A percentile compares a stretch with the other conserved stretches of the same genome.
Evolutionary conservation across 192 early-diverging fungal genomes (phyloP).

Genomic region (Coemansia nantahalensis): DNA sequence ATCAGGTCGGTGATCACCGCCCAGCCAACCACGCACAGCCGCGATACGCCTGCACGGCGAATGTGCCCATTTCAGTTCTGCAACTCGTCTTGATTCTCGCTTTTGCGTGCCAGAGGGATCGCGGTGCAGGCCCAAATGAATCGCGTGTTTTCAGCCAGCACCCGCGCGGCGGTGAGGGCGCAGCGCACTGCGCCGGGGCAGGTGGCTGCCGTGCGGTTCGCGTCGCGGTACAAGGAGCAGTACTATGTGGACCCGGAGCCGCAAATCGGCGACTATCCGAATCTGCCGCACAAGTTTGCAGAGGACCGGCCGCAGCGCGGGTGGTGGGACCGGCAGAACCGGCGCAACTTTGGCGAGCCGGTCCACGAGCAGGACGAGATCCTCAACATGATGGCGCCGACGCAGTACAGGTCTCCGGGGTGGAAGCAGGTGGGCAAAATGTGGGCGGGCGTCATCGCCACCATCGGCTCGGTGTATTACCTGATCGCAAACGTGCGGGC

Average conservation of each 20-base stretch:
- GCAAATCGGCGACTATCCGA: conserved; percentile 75
- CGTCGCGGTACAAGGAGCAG: conserved; percentile 35
- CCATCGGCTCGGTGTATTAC: conserved; percentile 56
- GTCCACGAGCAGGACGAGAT: conserved; percentile 71
- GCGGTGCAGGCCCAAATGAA: no score
- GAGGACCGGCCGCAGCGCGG: conserved; percentile 63
- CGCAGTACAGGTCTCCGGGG: conserved; percentile 56
- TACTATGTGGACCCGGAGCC: conserved; percentile 58
- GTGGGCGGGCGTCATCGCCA: conserved; percentile 52
- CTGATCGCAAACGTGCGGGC: conserved; percentile 52
- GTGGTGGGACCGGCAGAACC: conserved; percentile 71
- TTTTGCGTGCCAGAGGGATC: no score
- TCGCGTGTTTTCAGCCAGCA: no score
- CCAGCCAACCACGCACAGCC: no score
- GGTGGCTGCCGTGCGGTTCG: not conserved
- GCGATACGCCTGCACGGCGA: no score
- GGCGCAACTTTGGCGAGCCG: conserved; percentile 73
- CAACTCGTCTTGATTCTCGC: no score
- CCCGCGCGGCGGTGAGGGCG: no score
- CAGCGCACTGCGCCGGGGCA: no score
- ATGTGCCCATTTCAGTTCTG: no score
- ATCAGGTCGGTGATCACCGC: no score
- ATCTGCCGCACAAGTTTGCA: conserved; percentile 61
- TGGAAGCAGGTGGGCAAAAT: conserved; percentile 59
- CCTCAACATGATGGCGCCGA: conserved; percentile 67